Base-by-base conservation (phyloP, 2,329 filamentous ascomycete species). In the Cadophora sp. region DNA sequence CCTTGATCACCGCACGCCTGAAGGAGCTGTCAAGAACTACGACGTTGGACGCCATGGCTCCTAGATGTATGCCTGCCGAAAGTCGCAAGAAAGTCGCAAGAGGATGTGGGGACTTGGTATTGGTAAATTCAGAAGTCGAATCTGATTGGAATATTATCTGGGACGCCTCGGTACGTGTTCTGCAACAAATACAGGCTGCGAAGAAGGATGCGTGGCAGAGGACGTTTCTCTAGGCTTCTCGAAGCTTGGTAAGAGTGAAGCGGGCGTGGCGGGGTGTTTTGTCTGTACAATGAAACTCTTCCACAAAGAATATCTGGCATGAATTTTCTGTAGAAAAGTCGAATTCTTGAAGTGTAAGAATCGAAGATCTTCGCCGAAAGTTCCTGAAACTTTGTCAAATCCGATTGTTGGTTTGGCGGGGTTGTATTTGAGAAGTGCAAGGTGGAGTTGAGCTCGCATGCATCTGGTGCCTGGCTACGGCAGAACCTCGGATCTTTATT, bases 11-110 rank as follows among this genome's bases (percentile, higher is more conserved):
- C 62, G 90, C 87, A 75, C 93, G 88, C 73, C 92, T 90, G 74
- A 94, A 86, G 74, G 92, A 89, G 48, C 91, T 89, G 79, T 95
- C 91, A 72, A 97, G 90, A 64, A 98, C 93, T 74, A 94, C 91
- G 68, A 98, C 93, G 79, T 96, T 92, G 64, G 94, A 91, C 73
- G 93, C 89, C 93, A 97, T 97, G 73, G 40, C 60, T 66, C 71
- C 14, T 43, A 16, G 40, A 16, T 43, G 12, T 43, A 43, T 43
- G 40, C 40, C 19, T 43, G 40, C 40, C 19, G 40, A 19, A 43
- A 43, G 16, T 43, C 40, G 40, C 40, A 43, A 43, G 14, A 16
- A 19, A 19, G 2, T 43, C 19, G 26, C n/a, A 24, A 24, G 40
- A n/a, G n/a, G n/a, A n/a, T n/a, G n/a, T 37, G 8, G 34, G 34